Base-by-base conservation (phyloP, 106 monocot genomes). In the Chionographis japonica region DNA sequence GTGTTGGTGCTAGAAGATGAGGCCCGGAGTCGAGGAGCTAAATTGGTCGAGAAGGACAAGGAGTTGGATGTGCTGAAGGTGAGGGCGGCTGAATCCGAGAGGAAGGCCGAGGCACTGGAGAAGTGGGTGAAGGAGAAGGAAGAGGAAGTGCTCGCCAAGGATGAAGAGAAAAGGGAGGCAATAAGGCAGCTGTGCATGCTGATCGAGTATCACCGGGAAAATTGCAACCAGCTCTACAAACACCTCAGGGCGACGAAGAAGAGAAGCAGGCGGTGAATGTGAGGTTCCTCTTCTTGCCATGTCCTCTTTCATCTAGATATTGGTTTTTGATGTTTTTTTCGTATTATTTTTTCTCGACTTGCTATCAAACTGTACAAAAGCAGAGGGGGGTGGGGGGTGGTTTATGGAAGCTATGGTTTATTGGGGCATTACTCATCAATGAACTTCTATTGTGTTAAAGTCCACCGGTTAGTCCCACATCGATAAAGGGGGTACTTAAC, bases 131-230 rank as follows among this genome's bases (percentile, higher is more conserved):
- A 18, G 58, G 77, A 73, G 36, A 83, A 75, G 66, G 79, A 77
- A 49, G 71, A 58, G 41, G 67, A 73, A 52, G 50, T 68, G 62
- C 9, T 67, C 17, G 63, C 58, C 58, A 78, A 65, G 56, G 67
- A 81, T 50, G 77, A 90, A 43, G 90, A 79, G 75, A 94, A 94
- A 72, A 84, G 81, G 50, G 90, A 90, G 65, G 94, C 77, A 0
- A 87, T 94, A 52, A 82, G 82, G 63, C 94, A 90, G 73, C 59
- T 94, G 64, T 90, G 87, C 72, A 38, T 78, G 62, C 38, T 71
- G 53, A 87, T 94, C 13, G 90, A 90, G n/a, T 89, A 90, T 65
- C 79, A 89, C 60, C 65, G 81, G 2, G 88, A 93, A 39, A 93
- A 88, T 19, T 82, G 80, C 18, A 63, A 81, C 52, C 64, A 80